Evolutionary conservation across 148 eudicot species (phyloP), one percentile per base, ranked within the genome.

Genomic region (Linanthus parryae): DNA sequence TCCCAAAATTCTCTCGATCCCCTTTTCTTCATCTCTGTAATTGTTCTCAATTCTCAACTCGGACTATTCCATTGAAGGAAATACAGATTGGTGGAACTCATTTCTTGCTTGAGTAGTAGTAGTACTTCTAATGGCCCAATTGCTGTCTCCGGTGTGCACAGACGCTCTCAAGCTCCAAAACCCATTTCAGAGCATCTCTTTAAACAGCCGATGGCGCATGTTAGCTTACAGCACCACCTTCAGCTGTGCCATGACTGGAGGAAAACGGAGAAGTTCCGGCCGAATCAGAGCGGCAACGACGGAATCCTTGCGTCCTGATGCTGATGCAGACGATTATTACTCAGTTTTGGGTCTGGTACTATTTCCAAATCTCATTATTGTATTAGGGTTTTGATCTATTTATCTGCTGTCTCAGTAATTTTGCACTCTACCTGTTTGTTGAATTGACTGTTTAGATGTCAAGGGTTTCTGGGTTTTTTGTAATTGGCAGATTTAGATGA

Each of bases 281-380:
- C 62, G 67, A 49, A 60, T 79, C 2, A 77, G 50, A 57, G 96
- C 78, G 28, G 82, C 82, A 22, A 57, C 73, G 21, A 61, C 62
- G 35, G 73, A 63, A 7, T 56, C 82, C 6, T 49, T 57, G 15
- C 42, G 42, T 8, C 33, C 39, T 7, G 59, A 48, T 3, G 87
- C 68, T 1, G 35, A 69, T 56, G 85, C 94, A 15, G 98, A 92
- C 73, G 96, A 92, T 68, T 92, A 87, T 26, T 92, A 92, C 54
- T 80, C 90, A 8, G 94, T 92, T 22, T 50, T 92, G 63, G 98
- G 98, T 37, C 54, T 92, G 94, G 98, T 92, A 91, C 61, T 68
- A 1, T 21, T 15, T 33, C 50, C 2, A 56, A n/a, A n/a, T n/a
- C n/a, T n/a, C n/a, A n/a, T n/a, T n/a, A n/a, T n/a, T n/a, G n/a